phyloP scores from a whole-genome alignment of 305 asterid species.

The Rubia peregrina region DNA sequence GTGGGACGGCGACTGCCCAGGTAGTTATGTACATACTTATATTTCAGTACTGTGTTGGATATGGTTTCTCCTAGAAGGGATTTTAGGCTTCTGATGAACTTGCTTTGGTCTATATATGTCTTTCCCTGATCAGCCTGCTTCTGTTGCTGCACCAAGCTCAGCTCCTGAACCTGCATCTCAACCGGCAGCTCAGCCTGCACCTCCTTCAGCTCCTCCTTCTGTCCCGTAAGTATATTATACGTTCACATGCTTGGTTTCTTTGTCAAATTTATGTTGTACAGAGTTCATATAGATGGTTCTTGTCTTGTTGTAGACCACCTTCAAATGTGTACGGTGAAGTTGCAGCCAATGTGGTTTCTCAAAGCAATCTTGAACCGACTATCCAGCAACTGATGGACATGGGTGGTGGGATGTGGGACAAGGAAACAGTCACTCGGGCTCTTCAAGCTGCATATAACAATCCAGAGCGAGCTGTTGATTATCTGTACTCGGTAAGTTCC shows the following conservation, averaged over 20 bases:
- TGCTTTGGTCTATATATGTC: constrained; percentile 11
- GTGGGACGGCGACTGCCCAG: constrained; percentile 61
- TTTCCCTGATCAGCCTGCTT: constrained; percentile 44
- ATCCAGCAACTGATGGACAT: constrained; percentile 76
- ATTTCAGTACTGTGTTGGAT: not conserved
- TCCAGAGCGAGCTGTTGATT: constrained; percentile 94
- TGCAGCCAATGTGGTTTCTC: constrained; percentile 56
- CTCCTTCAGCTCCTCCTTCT: constrained; percentile 37
- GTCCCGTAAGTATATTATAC: constrained; percentile 40
- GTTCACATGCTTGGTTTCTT: constrained; percentile 28
- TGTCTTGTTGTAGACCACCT: constrained; percentile 36
- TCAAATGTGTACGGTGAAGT: constrained; percentile 37
- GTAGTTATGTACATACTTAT: constrained; percentile 23
- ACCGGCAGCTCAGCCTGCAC: constrained; percentile 32
- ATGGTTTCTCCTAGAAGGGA: not conserved
- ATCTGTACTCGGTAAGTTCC: constrained; percentile 65
- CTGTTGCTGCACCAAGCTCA: constrained; percentile 35
- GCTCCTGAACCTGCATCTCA: constrained; percentile 36
- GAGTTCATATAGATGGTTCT: constrained; percentile 15
- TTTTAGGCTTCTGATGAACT: constrained; percentile 4
- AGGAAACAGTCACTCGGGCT: constrained; percentile 66
- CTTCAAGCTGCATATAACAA: constrained; percentile 92
- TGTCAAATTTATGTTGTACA: not conserved
- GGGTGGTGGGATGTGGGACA: constrained; percentile 97
- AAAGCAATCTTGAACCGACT: constrained; percentile 55